Evolutionary conservation across 805 yeast genomes (phyloP).

Genomic region (Teunomyces stri): DNA sequence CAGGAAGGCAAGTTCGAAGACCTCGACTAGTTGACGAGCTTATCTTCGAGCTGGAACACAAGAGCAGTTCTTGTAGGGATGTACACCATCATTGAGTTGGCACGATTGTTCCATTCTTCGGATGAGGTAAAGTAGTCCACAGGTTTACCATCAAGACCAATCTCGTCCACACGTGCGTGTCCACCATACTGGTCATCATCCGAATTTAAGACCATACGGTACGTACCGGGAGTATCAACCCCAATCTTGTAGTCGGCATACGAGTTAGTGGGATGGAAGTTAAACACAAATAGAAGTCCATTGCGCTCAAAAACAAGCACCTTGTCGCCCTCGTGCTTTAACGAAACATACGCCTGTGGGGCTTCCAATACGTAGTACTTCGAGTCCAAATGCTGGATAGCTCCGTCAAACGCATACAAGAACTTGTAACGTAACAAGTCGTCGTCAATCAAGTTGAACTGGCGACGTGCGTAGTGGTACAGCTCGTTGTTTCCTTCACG

Average conservation of each 20-base stretch:
- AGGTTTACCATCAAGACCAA: slow-evolving; percentile 39
- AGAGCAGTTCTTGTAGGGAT: slow-evolving; percentile 69
- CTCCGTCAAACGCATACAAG: slow-evolving; percentile 78
- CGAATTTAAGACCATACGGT: slow-evolving; percentile 70
- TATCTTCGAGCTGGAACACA: slow-evolving; percentile 23
- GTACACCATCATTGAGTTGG: slow-evolving; percentile 72
- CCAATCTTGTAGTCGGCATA: slow-evolving; percentile 88
- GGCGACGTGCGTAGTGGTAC: slow-evolving; percentile 93
- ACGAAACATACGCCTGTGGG: slow-evolving; percentile 77
- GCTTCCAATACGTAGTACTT: slow-evolving; percentile 66
- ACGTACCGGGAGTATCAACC: slow-evolving; percentile 75
- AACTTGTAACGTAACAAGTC: slow-evolving; percentile 74
- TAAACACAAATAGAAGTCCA: slow-evolving; percentile 80
- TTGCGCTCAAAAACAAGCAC: slow-evolving; percentile 86
- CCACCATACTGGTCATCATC: slow-evolving; percentile 80
- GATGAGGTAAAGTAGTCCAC: slow-evolving; percentile 67
- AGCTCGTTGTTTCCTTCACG: slow-evolving; percentile 83
- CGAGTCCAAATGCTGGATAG: slow-evolving; percentile 75
- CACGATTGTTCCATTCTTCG: slow-evolving; percentile 76
- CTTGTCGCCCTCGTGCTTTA: slow-evolving; percentile 87
- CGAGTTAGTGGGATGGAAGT: slow-evolving; percentile 84
- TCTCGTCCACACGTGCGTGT: slow-evolving; percentile 56
- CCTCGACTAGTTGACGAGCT: slow-evolving; percentile 1
- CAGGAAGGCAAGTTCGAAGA: slow-evolving; percentile 15
- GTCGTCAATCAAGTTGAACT: slow-evolving; percentile 84